Evolutionary conservation across 2,329 filamentous ascomycete genomes (phyloP).

Genomic region (Alternaria solani): DNA sequence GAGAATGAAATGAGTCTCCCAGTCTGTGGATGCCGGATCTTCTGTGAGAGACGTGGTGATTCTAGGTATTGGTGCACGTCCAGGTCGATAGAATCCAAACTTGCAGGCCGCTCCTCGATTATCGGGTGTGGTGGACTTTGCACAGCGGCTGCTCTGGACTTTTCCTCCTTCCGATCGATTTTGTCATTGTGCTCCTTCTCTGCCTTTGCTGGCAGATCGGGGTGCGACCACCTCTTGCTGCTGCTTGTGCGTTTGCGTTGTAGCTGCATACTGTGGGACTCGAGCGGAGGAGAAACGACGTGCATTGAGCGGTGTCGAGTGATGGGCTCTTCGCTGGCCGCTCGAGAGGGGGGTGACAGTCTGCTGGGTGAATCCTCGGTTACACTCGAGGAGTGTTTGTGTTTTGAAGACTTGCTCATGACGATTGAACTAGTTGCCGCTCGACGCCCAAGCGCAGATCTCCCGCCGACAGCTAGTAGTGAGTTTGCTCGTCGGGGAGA

Average conservation of each 20-base stretch:
- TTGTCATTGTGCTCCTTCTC: slow-evolving; percentile 49
- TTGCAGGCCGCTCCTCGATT: slow-evolving; percentile 76
- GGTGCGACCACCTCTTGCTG: slow-evolving; percentile 52
- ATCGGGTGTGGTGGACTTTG: slow-evolving; percentile 55
- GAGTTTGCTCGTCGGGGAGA: slow-evolving; percentile 39
- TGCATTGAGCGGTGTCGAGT: slow-evolving; percentile 41
- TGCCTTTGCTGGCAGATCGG: slow-evolving; percentile 50
- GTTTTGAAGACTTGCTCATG: slow-evolving; percentile 29
- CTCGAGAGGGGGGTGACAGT: slow-evolving; percentile 28
- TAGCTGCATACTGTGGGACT: slow-evolving; percentile 38
- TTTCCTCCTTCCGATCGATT: slow-evolving; percentile 35
- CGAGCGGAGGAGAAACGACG: slow-evolving; percentile 26
- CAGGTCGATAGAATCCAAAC: slow-evolving; percentile 86
- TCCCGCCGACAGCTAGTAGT: slow-evolving; percentile 38
- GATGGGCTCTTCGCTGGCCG: slow-evolving; percentile 42
- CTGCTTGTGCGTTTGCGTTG: slow-evolving; percentile 44
- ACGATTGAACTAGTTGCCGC: slow-evolving; percentile 32
- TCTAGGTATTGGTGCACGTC: slow-evolving; percentile 86
- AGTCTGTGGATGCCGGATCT: slow-evolving; percentile 83
- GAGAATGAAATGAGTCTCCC: slow-evolving; percentile 93
- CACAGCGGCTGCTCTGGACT: slow-evolving; percentile 26
- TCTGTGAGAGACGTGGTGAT: slow-evolving; percentile 85
- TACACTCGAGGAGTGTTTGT: slow-evolving; percentile 40
- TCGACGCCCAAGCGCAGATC: slow-evolving; percentile 40
- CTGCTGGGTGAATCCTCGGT: slow-evolving; percentile 30